Evolutionary conservation across 768 basidiomycete genomes (phyloP), one percentile per base, ranked within the genome.

Genomic region (Russula griseocarnosa): DNA sequence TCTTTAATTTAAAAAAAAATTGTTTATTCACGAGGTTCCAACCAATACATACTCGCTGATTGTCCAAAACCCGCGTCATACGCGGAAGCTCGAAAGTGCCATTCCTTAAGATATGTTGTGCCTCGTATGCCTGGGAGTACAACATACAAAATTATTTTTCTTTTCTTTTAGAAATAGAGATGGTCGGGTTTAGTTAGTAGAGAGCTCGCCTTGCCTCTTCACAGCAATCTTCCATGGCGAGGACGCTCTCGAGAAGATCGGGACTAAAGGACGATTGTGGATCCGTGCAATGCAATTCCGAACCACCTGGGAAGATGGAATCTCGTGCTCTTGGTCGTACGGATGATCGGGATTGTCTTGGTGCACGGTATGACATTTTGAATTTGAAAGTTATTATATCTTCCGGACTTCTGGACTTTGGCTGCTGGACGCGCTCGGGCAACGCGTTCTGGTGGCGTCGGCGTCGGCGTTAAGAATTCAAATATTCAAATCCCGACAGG

Each of bases 181-280:
- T 11, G 24, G 20, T n/a, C 5, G 14, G n/a, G n/a, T n/a, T n/a
- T n/a, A 6, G 24, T 14, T 24, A 30, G 4, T 5, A n/a, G 5
- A 14, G 9, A 32, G 30, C 44, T 34, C 38, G 16, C 30, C 75
- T 58, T 63, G 84, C 87, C 83, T 90, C 86, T 72, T 90, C 86
- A 70, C 88, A 91, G 69, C 89, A 90, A 68, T 90, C 87, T 69
- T 90, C 87, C 82, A 91, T 84, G 0, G 86, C 85, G 67, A 81
- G 76, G 5, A 92, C 90, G 70, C 90, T 90, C 74, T 90, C 90
- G 58, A 80, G 81, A 20, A 92, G 77, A 73, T 84, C 84, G 0
- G 84, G 87, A 3, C 88, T 88, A 69, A 88, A 91, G 61, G 81
- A 79, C 0, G 84, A 82, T 65, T 86, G 80, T 6, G 75, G 79